Conservation (phyloP, 2,329 filamentous ascomycete species). For the Botrytis galanthina region DNA sequence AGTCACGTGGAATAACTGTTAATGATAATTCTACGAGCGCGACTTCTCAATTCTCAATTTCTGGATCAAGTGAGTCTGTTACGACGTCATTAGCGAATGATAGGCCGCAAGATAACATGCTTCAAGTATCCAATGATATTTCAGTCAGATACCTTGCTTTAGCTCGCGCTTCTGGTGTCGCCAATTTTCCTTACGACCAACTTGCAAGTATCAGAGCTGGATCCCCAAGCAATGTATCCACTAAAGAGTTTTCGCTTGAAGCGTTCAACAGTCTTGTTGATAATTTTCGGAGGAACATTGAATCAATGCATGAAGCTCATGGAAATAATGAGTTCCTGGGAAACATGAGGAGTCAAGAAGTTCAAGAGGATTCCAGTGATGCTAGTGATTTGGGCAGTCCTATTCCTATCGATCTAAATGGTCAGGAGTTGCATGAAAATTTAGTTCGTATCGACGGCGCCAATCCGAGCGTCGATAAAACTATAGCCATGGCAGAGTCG, state of each 20-base stretch:
- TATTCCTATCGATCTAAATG: not conserved
- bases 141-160: not conserved
- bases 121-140: not conserved
- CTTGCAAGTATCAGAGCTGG: too few relatives aligned
- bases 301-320: not conserved
- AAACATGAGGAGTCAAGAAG: not conserved
- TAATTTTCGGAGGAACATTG: not conserved
- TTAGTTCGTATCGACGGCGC: not conserved
- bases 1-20: not conserved
- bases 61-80: not conserved
- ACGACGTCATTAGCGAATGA: not conserved
- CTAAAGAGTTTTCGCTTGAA: not conserved
- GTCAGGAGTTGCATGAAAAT: not conserved
- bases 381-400: not conserved
- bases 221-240: not conserved
- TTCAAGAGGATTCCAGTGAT: not conserved
- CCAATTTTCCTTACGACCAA: not conserved
- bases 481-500: not conserved
- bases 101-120: not conserved
- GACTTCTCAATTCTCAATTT: not conserved
- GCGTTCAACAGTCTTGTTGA: not conserved
- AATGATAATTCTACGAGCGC: not conserved
- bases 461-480: not conserved
- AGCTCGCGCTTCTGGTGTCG: not conserved
- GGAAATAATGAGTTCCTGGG: too few relatives aligned